Percentiles rank a stretch among this genome's conserved stretches.
phyloP scores from a whole-genome alignment of 441 rosid species.

The Gossypium schwendimanii region DNA sequence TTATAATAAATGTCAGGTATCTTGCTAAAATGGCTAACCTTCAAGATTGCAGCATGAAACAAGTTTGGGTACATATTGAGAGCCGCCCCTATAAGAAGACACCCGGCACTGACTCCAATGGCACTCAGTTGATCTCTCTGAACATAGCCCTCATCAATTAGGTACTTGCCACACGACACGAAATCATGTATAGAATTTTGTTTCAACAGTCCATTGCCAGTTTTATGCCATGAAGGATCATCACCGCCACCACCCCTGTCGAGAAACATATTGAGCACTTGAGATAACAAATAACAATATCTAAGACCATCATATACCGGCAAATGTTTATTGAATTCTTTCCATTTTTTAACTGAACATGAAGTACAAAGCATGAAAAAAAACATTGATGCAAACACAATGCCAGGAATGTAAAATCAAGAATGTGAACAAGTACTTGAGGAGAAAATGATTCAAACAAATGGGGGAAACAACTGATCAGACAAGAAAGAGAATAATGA shows the following conservation, averaged over 20 bases:
- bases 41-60: conserved; percentile 65
- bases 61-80: conserved; percentile 56
- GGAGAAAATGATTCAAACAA: not conserved
- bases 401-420: not conserved
- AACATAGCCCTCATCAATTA: conserved; percentile 66
- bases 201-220: conserved; percentile 55
- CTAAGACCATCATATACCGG: not conserved
- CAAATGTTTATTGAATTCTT: not conserved
- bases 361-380: not conserved
- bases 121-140: conserved; percentile 58
- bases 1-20: not conserved
- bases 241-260: conserved; percentile 70
- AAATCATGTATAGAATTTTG: conserved; percentile 68
- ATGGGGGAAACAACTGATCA: not conserved
- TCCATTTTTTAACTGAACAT: not conserved
- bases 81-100: conserved; percentile 69
- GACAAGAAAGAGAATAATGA: not conserved
- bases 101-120: conserved; percentile 72
- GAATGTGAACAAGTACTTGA: not conserved
- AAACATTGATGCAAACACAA: not conserved
- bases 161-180: conserved; percentile 46
- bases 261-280: not conserved
- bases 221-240: conserved; percentile 76
- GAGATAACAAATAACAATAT: not conserved
- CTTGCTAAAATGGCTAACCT: conserved; percentile 37